Evolutionary conservation across 2,329 filamentous ascomycete species (phyloP), one percentile per base, ranked within the genome.

Genomic region (Colletotrichum tamarilloi): DNA sequence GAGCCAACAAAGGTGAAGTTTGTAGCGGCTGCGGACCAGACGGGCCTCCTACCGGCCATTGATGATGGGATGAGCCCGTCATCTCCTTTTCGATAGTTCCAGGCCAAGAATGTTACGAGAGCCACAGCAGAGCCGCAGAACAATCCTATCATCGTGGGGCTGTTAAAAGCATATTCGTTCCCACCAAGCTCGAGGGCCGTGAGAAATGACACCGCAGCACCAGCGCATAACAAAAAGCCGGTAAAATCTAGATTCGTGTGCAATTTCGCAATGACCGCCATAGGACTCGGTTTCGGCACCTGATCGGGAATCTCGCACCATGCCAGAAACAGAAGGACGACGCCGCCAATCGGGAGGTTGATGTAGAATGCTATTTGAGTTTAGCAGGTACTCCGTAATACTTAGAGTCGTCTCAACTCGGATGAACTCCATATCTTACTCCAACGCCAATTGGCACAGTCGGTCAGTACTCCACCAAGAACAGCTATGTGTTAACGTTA

Each of bases 381-480:
- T 49, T 30, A 30, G 42, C 19, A 35, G 32, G 32, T 35, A 11
- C 32, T 35, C 32, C 32, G 32, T 22, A 16, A 32, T 24, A 22
- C 46, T 26, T 19, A 62, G 60, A 42, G n/a, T 24, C 19, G 32
- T 56, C 49, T 38, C 38, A 22, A 60, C 19, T 46, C 4, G 24
- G n/a, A 28, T 2, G 19, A 12, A 12, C 8, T 35, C 49, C 22
- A 28, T 12, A 14, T 77, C 80, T 77, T 76, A 82, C 81, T 82
- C 84, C 84, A 86, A 42, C 85, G 78, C 85, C 85, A 87, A 0
- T 80, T 81, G 1, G 78, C 72, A 63, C 81, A 80, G 4, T 79
- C 75, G 0, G 82, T 84, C 8, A 85, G 81, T 16, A 79, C 77
- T 72, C 86, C 84, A 30, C 86, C 86, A 19, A 88, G 76, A 12